Evolutionary conservation across 495 filamentous ascomycete species (phyloP), one percentile per base, ranked within the genome.

Genomic region (Halenospora varia): DNA sequence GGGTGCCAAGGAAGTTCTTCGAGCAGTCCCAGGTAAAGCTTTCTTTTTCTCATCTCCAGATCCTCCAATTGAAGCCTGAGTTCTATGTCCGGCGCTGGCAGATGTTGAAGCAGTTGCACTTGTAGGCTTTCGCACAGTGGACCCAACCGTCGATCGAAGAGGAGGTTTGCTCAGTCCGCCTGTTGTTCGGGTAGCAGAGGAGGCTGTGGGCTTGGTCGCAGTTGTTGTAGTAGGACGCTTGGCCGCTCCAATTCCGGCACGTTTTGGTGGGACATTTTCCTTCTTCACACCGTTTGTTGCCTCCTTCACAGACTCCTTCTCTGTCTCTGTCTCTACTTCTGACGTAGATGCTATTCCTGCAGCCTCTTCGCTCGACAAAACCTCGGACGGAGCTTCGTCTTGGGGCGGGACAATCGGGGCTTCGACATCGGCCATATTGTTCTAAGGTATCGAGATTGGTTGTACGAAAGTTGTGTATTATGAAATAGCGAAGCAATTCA

Each of bases 41-140:
- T 63, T 63, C 56, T 62, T 67, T 45, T 64, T 68, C 25, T 68
- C 63, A 60, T 68, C 66, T 10, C 52, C 61, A n/a, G 63, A 65
- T 6, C 60, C 60, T 29, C 57, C 60, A 50, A 66, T 51, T 10
- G 66, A 67, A 13, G 56, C 41, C 22, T 44, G 29, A 15, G 65
- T 60, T 52, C 39, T 62, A 48, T 65, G 66, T 11, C 57, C 46
- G 35, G 61, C 40, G 39, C 60, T 66, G 10, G 63, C 22, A 55
- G 66, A 60, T 41, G 63, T 64, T 17, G 63, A 49, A 18, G 54
- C 61, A 10, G 66, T 68, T 17, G 66, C 61, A 47, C 46, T 61
- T 22, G 63, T 40, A 10, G 63, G 24, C 53, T 68, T 68, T 53
- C 61, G 55, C 3, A 63, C 48, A n/a, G 58, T 35, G 40, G 59